phyloP scores from a whole-genome alignment of 371 early-diverging fungal genomes.

The Rhizomucor pusillus region DNA sequence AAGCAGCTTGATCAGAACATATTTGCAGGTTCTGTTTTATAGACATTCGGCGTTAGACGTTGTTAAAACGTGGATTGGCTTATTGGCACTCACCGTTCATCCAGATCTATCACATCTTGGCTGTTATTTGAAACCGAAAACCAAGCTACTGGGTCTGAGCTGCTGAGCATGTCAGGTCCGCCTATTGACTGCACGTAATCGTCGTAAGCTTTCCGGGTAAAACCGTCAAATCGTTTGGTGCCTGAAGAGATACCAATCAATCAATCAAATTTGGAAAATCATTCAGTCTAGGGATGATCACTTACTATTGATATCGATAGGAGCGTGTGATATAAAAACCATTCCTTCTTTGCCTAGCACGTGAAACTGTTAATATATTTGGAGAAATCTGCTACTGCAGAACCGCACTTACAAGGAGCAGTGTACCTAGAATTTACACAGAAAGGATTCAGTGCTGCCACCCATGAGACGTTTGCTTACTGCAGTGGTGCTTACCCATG shows the following conservation, averaged over 20 bases:
- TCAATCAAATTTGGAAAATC: too few species aligned
- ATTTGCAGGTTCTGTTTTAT: slow-evolving; percentile 27
- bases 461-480: not conserved
- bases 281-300: not conserved
- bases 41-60: too few species aligned
- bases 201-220: slow-evolving; percentile 13
- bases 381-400: too few species aligned
- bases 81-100: too few species aligned
- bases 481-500: slow-evolving; percentile 23
- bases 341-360: slow-evolving; percentile 25
- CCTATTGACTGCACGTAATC: slow-evolving; percentile 3
- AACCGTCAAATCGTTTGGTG: slow-evolving; percentile 13
- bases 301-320: slow-evolving; percentile 13
- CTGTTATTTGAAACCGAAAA: slow-evolving; percentile 18
- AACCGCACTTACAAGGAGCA: slow-evolving; percentile 29
- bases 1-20: slow-evolving; percentile 27
- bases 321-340: slow-evolving; percentile 27
- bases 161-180: slow-evolving; percentile 8
- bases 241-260: too few species aligned
- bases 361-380: too few species aligned
- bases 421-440: slow-evolving; percentile 13
- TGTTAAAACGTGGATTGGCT: too few species aligned
- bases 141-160: slow-evolving; percentile 25
- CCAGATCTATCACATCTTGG: slow-evolving; percentile 12
- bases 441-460: not conserved